Percentiles rank a stretch among this genome's conserved stretches.
These are phyloP conservation scores for Meripilus lineatus DNA, from an alignment of 1,284 basidiomycete genomes.

Conservation along the genomic window DNA sequence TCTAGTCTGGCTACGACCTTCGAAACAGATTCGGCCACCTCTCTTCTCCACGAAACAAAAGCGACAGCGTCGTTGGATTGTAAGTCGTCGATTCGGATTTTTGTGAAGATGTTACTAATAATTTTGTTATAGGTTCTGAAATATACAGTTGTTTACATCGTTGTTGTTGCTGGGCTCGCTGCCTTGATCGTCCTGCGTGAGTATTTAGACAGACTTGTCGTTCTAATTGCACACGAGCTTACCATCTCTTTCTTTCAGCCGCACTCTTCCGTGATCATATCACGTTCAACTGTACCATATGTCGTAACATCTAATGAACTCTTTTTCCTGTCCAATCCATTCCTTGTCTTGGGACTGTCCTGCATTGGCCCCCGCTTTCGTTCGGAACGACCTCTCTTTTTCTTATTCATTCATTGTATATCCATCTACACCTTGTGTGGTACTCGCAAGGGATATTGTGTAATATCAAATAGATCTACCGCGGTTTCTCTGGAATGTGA, in stretches of 20 bases:
- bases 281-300: slow-evolving; percentile 65
- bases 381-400: slow-evolving; percentile 9
- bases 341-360: slow-evolving; percentile 5
- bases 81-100: slow-evolving; percentile 32
- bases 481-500: slow-evolving; percentile 3
- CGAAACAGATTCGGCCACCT: slow-evolving; percentile 92
- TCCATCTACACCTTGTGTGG: slow-evolving; percentile 13
- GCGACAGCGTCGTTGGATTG: slow-evolving; percentile 87
- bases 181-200: slow-evolving; percentile 79
- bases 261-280: slow-evolving; percentile 57
- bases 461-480: slow-evolving; percentile 20
- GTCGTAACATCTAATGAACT: slow-evolving; percentile 65
- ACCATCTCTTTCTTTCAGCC: slow-evolving; percentile 7
- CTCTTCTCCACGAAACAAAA: slow-evolving; percentile 95
- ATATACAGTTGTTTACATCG: slow-evolving; percentile 81
- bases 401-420: slow-evolving; percentile 17
- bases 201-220: slow-evolving; percentile 26
- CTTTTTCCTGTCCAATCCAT: slow-evolving; percentile 4
- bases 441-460: slow-evolving; percentile 13
- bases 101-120: slow-evolving; percentile 7
- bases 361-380: slow-evolving; percentile 10
- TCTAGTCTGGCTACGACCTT: slow-evolving; percentile 82
- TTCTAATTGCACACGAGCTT: not conserved
- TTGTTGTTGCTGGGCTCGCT: slow-evolving; percentile 75
- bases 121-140: slow-evolving; percentile 53